These are phyloP conservation scores for Glycine soja DNA, from an alignment of 306 rosid genomes.

Conservation along the genomic window DNA sequence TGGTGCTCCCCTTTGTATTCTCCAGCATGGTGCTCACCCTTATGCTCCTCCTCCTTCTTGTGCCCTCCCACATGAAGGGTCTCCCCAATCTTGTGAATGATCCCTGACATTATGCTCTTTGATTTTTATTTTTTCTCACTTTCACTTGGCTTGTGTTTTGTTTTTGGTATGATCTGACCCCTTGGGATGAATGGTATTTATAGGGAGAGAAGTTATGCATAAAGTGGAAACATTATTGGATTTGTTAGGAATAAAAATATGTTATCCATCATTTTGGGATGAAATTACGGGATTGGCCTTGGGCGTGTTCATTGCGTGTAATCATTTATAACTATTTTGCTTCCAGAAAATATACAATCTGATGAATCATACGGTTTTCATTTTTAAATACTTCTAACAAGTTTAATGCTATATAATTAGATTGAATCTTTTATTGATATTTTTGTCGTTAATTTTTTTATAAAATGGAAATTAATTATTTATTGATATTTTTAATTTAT, in stretches of 20 bases:
- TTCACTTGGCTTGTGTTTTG: neutral
- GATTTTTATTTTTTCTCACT: neutral
- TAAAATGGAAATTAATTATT: too few relatives aligned
- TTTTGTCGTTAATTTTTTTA: too few relatives aligned
- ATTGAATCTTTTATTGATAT: too few relatives aligned
- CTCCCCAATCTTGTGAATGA: constrained; percentile 64
- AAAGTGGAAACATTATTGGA: neutral
- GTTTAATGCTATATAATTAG: too few relatives aligned
- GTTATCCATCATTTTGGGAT: neutral
- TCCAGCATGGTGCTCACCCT: constrained; percentile 34
- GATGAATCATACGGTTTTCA: too few relatives aligned
- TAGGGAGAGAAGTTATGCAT: constrained; percentile 29
- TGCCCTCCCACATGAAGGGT: constrained; percentile 65
- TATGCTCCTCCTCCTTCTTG: constrained; percentile 51
- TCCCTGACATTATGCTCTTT: constrained; percentile 54
- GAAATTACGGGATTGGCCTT: constrained; percentile 39
- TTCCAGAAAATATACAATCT: neutral
- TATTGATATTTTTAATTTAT: too few relatives aligned
- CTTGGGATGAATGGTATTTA: constrained; percentile 20
- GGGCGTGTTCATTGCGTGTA: constrained; percentile 29
- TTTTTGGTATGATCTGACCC: neutral
- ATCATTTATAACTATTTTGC: neutral
- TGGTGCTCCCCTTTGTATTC: constrained; percentile 39
- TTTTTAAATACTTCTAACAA: too few relatives aligned
- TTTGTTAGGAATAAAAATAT: neutral